Evolutionary conservation across 2,329 filamentous ascomycete genomes (phyloP).

Genomic region (Biscogniauxia mediterranea): DNA sequence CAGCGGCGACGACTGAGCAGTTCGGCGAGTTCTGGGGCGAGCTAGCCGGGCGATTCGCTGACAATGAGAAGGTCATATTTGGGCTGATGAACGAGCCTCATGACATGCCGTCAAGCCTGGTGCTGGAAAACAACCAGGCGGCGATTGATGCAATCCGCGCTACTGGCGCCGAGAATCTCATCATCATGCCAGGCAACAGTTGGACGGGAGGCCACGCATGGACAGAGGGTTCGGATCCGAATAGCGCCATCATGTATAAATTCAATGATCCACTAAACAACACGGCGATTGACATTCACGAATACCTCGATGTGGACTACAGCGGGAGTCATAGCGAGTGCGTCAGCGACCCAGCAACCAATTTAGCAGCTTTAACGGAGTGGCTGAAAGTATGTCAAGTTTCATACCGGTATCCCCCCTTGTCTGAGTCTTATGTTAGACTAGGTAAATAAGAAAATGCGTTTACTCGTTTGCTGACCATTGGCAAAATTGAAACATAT

Average conservation of each 20-base stretch:
- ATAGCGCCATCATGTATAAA: conserved; percentile 38
- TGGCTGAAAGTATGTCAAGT: conserved; percentile 39
- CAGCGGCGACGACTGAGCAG: conserved; percentile 45
- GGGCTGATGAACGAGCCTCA: conserved; percentile 52
- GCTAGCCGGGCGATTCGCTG: conserved; percentile 44
- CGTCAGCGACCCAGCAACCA: conserved; percentile 37
- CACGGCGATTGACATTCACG: conserved; percentile 50
- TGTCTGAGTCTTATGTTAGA: not conserved
- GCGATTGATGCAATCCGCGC: conserved; percentile 44
- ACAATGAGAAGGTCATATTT: conserved; percentile 48
- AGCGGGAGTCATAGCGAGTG: conserved; percentile 43
- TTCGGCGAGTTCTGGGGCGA: conserved; percentile 50
- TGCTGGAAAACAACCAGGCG: conserved; percentile 48
- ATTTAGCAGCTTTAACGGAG: conserved; percentile 41
- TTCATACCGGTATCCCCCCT: not conserved
- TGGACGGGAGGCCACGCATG: conserved; percentile 49
- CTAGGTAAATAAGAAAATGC: not conserved
- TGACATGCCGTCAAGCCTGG: conserved; percentile 45
- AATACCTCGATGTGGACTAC: conserved; percentile 50
- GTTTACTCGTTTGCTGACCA: not conserved
- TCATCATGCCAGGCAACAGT: conserved; percentile 48
- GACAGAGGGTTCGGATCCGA: conserved; percentile 40
- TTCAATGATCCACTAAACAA: conserved; percentile 47
- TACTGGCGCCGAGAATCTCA: conserved; percentile 43
- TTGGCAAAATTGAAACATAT: not conserved